These are phyloP conservation scores for Luffa aegyptiaca DNA, from an alignment of 306 rosid genomes.

Conservation along the genomic window DNA sequence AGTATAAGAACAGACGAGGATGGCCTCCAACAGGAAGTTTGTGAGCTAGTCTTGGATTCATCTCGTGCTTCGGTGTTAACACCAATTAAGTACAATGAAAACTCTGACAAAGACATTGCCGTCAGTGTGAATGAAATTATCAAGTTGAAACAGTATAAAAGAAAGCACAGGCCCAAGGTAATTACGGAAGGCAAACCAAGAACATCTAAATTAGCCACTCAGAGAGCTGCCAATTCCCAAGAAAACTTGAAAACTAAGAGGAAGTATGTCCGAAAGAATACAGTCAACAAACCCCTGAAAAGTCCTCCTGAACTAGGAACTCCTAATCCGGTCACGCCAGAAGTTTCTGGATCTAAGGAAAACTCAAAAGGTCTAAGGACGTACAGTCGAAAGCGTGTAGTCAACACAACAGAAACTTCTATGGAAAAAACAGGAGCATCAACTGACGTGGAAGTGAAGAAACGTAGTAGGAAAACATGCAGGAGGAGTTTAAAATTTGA, in stretches of 20 bases:
- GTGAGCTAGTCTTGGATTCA: slow-evolving; percentile 18
- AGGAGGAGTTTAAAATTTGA: slow-evolving; percentile 48
- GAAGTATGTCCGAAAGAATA: slow-evolving; percentile 6
- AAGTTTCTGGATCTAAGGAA: slow-evolving; percentile 22
- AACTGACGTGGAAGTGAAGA: slow-evolving; percentile 15
- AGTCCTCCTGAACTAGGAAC: slow-evolving; percentile 1
- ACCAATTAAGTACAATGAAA: slow-evolving; percentile 25
- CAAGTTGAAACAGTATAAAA: slow-evolving; percentile 41
- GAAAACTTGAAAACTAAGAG: slow-evolving; percentile 15
- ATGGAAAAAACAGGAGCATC: background rate
- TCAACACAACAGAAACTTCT: background rate
- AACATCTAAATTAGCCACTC: slow-evolving; percentile 29
- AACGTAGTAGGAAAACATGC: slow-evolving; percentile 30
- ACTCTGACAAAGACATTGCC: slow-evolving; percentile 18
- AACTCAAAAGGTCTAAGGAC: slow-evolving; percentile 3
- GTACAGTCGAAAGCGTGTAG: background rate
- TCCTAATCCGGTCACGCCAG: slow-evolving; percentile 5
- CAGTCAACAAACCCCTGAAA: background rate
- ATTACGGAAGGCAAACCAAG: slow-evolving; percentile 58
- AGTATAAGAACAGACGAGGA: slow-evolving; percentile 12
- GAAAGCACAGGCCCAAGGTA: slow-evolving; percentile 83
- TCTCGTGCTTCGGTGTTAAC: slow-evolving; percentile 23
- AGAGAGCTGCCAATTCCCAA: slow-evolving; percentile 31
- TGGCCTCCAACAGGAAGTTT: slow-evolving; percentile 19
- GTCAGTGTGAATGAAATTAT: slow-evolving; percentile 33